These are phyloP conservation scores for Botryotinia globosa DNA, from an alignment of 2,329 filamentous ascomycete genomes.

Conservation along the genomic window DNA sequence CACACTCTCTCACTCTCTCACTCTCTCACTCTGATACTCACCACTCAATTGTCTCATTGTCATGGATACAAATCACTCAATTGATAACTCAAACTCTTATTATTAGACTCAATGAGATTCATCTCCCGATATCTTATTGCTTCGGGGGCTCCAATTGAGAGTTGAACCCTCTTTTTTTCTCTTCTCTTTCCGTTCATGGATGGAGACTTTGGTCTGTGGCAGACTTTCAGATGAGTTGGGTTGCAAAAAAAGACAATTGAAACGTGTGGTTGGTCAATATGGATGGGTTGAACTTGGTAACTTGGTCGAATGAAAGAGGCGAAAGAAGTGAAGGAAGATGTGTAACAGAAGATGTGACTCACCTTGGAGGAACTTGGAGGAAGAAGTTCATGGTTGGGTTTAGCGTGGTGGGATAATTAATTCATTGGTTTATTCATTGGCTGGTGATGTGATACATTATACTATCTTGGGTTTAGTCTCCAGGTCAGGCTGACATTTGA, in stretches of 20 bases:
- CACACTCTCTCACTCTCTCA: neutral
- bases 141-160: neutral
- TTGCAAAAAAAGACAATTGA: conserved; percentile 8
- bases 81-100: neutral
- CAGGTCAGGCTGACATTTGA: neutral
- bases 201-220: neutral
- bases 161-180: neutral
- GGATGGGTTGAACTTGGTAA: too few relatives aligned
- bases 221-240: conserved; percentile 10
- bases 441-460: neutral
- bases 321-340: neutral
- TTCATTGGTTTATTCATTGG: neutral
- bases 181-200: neutral
- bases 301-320: conserved; percentile 18
- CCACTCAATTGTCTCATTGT: neutral
- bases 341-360: conserved; percentile 17
- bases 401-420: neutral
- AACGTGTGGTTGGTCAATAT: conserved; percentile 15
- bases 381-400: conserved; percentile 6
- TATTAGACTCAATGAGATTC: neutral
- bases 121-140: neutral
- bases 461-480: neutral
- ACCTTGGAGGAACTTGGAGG: neutral
- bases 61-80: neutral
- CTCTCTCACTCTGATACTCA: neutral